A percentile compares a stretch with the other conserved stretches of the same genome.
These are phyloP conservation scores for Stygiomarasmius scandens DNA, from an alignment of 1,284 basidiomycete species.

Conservation along the genomic window DNA sequence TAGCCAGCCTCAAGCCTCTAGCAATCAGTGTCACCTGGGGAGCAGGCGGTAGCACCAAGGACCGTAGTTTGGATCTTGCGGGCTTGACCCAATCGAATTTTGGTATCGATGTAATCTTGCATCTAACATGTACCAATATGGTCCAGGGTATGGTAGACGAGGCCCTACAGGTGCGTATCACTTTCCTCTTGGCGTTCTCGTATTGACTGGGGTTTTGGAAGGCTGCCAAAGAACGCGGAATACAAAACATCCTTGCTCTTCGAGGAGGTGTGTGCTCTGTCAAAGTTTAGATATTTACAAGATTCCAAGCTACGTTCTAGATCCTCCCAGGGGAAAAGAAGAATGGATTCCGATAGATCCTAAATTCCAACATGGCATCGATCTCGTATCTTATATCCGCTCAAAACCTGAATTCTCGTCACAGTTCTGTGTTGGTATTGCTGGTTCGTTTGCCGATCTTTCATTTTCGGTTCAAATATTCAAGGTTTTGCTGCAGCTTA, in stretches of 20 bases:
- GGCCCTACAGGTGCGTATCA: slow-evolving; percentile 69
- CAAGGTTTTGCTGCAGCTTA: slow-evolving; percentile 60
- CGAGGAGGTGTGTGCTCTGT: slow-evolving; percentile 68
- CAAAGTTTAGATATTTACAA: not conserved
- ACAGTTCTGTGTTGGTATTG: slow-evolving; percentile 91
- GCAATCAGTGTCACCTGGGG: slow-evolving; percentile 95
- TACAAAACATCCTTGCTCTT: slow-evolving; percentile 91
- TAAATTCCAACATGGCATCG: slow-evolving; percentile 85
- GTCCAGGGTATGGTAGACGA: slow-evolving; percentile 85
- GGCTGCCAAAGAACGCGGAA: slow-evolving; percentile 82
- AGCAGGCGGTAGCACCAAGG: slow-evolving; percentile 92
- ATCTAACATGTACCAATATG: slow-evolving; percentile 99
- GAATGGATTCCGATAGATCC: slow-evolving; percentile 89
- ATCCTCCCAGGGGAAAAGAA: slow-evolving; percentile 92
- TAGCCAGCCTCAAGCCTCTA: slow-evolving; percentile 71
- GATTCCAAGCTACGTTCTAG: slow-evolving; percentile 38
- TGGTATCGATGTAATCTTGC: slow-evolving; percentile 84
- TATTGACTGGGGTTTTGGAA: slow-evolving; percentile 32
- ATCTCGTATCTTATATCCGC: slow-evolving; percentile 91
- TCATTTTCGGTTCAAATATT: slow-evolving; percentile 7
- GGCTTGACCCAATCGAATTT: slow-evolving; percentile 71
- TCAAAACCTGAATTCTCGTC: slow-evolving; percentile 78
- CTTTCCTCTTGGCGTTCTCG: not conserved
- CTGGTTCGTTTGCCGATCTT: slow-evolving; percentile 49
- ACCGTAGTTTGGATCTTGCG: slow-evolving; percentile 87